Evolutionary conservation across 306 rosid species (phyloP), one percentile per base, ranked within the genome.

Genomic region (Castanospermum australe): DNA sequence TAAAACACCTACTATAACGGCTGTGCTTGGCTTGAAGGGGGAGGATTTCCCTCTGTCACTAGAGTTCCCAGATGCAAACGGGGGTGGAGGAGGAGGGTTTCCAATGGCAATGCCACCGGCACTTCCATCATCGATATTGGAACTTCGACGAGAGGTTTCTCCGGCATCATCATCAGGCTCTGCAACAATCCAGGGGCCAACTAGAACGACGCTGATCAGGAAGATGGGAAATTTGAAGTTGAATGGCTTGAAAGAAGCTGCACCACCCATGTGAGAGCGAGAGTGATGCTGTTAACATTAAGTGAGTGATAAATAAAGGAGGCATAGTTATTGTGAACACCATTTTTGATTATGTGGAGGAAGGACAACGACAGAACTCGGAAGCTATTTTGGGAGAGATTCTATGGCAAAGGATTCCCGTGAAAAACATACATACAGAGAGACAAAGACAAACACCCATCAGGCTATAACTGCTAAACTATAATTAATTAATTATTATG

Each of bases 21-120:
- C 71, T 0, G 89, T 74, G 87, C 84, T 83, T 0, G 95, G 89
- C 50, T 72, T 82, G 25, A 92, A 79, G 0, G 89, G 22, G 4
- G 4, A 5, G 0, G 74, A 17, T 55, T 41, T 48, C 2, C 9
- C 0, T 5, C 21, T 28, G 3, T 28, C 2, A 28, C 32, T 3
- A 28, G 32, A 28, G 32, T 28, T 3, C 32, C 32, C 32, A 28
- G 78, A n/a, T 28, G 54, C 22, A 5, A 55, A 14, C 2, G 14
- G 14, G 2, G 50, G 1, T 15, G 51, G 13, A 2, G 47, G 28
- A 5, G 35, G 33, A 11, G 70, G 5, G 1, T 61, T n/a, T 18
- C 45, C 63, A 1, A 25, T 0, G 8, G 9, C 56, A 32, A 10
- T 25, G 6, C 36, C 69, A 59, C 52, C 51, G 10, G 7, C 2